Evolutionary conservation across 164 flowering plant genomes (phyloP).

Genomic region (Magnolia changhungtana): DNA sequence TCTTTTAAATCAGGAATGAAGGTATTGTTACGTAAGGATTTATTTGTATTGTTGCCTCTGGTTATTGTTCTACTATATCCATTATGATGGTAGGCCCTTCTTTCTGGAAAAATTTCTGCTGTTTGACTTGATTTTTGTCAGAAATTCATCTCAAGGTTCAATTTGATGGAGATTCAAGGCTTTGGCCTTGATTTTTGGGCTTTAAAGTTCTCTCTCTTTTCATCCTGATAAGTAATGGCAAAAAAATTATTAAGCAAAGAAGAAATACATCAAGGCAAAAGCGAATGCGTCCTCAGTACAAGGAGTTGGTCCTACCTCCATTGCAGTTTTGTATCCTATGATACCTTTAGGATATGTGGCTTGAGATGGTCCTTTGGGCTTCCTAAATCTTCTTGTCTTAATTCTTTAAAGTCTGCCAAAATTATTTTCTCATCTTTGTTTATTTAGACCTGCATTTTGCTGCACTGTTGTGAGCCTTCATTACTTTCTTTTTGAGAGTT

Average conservation of each 20-base stretch:
- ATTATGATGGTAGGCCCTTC: background rate
- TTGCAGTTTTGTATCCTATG: constrained; percentile 49
- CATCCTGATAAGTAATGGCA: background rate
- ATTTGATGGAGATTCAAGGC: constrained; percentile 35
- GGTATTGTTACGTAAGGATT: too few species aligned
- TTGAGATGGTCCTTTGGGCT: background rate
- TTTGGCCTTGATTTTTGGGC: constrained; percentile 29
- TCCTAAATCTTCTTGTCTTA: background rate
- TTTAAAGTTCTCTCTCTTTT: too few species aligned
- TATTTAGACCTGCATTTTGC: background rate
- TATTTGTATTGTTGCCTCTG: background rate
- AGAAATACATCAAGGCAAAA: too few species aligned
- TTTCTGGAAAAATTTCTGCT: constrained; percentile 3
- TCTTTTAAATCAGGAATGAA: too few species aligned
- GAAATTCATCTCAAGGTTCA: constrained; percentile 39
- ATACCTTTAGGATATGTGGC: background rate
- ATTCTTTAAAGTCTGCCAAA: background rate
- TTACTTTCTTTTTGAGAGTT: background rate
- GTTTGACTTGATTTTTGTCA: constrained; percentile 44
- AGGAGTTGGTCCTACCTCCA: constrained; percentile 5
- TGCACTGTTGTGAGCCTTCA: background rate
- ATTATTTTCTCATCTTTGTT: background rate
- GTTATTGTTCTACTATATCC: background rate
- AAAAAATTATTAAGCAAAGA: too few species aligned
- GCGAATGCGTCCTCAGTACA: too few species aligned